Conservation (phyloP, 148 eudicot genomes). For the Vaccinium darrowii region DNA sequence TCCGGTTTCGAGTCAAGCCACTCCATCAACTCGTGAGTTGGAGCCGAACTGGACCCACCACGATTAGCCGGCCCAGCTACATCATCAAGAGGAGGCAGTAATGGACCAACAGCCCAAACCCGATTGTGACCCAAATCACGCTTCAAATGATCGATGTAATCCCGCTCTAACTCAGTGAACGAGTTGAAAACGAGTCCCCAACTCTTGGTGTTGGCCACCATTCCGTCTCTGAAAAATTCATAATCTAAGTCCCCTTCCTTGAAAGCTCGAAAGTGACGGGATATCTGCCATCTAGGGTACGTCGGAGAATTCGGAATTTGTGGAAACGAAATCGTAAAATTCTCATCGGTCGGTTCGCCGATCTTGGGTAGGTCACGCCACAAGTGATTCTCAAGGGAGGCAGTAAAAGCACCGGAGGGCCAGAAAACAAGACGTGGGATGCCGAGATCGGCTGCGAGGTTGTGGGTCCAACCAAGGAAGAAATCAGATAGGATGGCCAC, state of each 20-base stretch:
- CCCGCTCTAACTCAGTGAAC: slow-evolving; percentile 39
- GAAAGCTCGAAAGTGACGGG: slow-evolving; percentile 27
- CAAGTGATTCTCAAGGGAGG: slow-evolving; percentile 15
- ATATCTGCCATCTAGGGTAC: slow-evolving; percentile 7
- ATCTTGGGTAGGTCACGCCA: slow-evolving; percentile 12
- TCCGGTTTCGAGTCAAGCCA: slow-evolving; percentile 60
- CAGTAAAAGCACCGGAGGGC: slow-evolving; percentile 27
- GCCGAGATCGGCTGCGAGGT: slow-evolving; percentile 33
- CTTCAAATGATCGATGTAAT: slow-evolving; percentile 27
- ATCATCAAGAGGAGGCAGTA: background rate
- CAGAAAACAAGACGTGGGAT: slow-evolving; percentile 49
- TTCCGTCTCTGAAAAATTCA: slow-evolving; percentile 32
- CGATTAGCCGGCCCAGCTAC: background rate
- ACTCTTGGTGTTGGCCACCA: slow-evolving; percentile 37
- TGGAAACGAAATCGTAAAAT: background rate
- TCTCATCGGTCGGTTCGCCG: background rate
- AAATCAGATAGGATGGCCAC: slow-evolving; percentile 55
- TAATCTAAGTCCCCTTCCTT: slow-evolving; percentile 35
- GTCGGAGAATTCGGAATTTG: slow-evolving; percentile 24
- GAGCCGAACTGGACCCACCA: background rate
- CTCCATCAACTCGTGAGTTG: slow-evolving; percentile 22
- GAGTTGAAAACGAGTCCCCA: slow-evolving; percentile 49
- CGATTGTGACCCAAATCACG: slow-evolving; percentile 28
- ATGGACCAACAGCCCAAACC: slow-evolving; percentile 47
- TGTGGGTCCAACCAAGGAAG: slow-evolving; percentile 59